Conservation (phyloP, 371 early-diverging fungal genomes). For the Cokeromyces recurvatus region DNA sequence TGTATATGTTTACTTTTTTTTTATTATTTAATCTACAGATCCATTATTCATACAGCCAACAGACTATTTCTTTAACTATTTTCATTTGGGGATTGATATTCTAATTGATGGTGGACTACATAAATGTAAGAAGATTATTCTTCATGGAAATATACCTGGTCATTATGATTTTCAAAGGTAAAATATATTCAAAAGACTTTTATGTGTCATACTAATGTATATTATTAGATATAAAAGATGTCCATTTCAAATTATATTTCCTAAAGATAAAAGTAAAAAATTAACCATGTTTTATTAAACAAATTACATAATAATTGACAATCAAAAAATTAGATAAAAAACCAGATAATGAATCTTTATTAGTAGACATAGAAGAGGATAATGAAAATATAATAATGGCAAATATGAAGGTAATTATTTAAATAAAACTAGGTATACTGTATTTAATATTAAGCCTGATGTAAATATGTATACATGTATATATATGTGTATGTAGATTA, state of each 20-base stretch:
- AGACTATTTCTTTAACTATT: conserved; percentile 71
- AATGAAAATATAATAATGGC: conserved; percentile 28
- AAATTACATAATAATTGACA: not conserved
- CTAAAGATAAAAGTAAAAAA: conserved; percentile 24
- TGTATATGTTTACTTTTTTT: too few relatives aligned
- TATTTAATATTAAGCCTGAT: too few relatives aligned
- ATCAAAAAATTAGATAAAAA: not conserved
- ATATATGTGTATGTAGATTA: conserved; percentile 25
- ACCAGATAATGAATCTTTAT: too few relatives aligned
- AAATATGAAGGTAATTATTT: conserved; percentile 37
- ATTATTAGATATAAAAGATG: conserved; percentile 54
- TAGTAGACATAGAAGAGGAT: conserved; percentile 37
- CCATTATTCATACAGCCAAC: conserved; percentile 18
- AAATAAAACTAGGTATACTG: not conserved
- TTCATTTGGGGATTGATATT: conserved; percentile 70
- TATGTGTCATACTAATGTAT: too few relatives aligned
- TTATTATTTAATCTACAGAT: too few relatives aligned
- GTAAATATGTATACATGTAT: not conserved
- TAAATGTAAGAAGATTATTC: conserved; percentile 66
- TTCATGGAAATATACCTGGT: conserved; percentile 74
- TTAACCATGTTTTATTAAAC: not conserved
- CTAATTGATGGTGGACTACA: conserved; percentile 67
- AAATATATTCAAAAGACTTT: not conserved
- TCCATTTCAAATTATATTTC: conserved; percentile 41
- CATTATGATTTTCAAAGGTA: conserved; percentile 73